Conservation (phyloP, 163 green algal genomes). For the Chlorella variabilis region DNA sequence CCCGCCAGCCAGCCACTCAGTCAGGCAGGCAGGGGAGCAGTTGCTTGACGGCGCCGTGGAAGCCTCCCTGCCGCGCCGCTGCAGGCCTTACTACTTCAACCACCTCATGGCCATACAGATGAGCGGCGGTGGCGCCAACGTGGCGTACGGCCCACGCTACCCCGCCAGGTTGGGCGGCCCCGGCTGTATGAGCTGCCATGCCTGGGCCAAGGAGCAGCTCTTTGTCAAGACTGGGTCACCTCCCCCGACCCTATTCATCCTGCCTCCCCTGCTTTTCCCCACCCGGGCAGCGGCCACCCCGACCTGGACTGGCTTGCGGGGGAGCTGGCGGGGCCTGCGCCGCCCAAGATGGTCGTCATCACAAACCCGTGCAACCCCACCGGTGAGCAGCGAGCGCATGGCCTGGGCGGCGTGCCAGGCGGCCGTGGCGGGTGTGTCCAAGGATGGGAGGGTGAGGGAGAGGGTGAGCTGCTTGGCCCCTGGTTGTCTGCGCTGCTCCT, state of each 20-base stretch:
- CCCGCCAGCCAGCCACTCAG: too few species aligned
- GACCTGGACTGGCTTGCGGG: conserved; percentile 85
- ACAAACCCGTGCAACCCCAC: conserved; percentile 94
- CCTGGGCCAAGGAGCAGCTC: too few species aligned
- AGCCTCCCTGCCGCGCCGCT: background rate
- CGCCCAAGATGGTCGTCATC: conserved; percentile 81
- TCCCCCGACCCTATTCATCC: background rate
- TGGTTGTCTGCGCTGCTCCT: too few species aligned
- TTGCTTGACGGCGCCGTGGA: background rate
- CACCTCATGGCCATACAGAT: conserved; percentile 87
- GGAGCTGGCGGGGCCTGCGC: conserved; percentile 55
- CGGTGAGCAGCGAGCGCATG: conserved; percentile 12
- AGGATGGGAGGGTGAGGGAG: background rate
- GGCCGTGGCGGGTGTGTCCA: background rate
- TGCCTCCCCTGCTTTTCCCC: background rate
- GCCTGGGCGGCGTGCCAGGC: too few species aligned
- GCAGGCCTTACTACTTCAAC: conserved; percentile 94
- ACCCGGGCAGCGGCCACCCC: conserved; percentile 67
- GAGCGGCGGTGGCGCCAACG: conserved; percentile 51
- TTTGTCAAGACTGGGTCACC: too few species aligned
- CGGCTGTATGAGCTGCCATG: too few species aligned
- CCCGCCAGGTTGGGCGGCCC: too few species aligned
- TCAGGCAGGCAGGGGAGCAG: too few species aligned
- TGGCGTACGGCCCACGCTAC: conserved; percentile 66
- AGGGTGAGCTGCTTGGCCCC: too few species aligned